Percentiles rank a stretch among this genome's conserved stretches.
Conservation (phyloP, 805 yeast genomes). For the Cyberlindnera petersonii region DNA sequence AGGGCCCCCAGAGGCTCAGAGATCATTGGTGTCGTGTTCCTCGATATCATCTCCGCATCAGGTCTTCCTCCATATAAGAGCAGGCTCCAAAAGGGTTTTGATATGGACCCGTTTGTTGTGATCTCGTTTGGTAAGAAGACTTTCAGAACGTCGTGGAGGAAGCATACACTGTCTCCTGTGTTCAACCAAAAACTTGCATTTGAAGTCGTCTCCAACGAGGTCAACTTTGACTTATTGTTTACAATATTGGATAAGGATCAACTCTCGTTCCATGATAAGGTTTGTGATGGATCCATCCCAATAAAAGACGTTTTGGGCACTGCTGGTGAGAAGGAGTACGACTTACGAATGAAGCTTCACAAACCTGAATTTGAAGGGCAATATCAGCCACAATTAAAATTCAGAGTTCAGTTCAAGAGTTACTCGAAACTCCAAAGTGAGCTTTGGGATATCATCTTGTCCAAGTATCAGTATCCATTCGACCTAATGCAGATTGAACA, state of each 20-base stretch:
- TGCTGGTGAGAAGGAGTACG: conserved; percentile 22
- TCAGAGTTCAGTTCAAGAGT: conserved; percentile 63
- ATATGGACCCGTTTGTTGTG: conserved; percentile 96
- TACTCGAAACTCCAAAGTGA: conserved; percentile 60
- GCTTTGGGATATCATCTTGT: conserved; percentile 64
- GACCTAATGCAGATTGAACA: conserved; percentile 56
- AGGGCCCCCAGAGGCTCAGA: not conserved
- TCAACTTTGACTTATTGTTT: conserved; percentile 60
- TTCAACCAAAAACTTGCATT: conserved; percentile 79
- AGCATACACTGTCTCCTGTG: conserved; percentile 78
- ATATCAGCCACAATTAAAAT: conserved; percentile 50
- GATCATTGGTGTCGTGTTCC: conserved; percentile 60
- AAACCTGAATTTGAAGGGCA: conserved; percentile 15
- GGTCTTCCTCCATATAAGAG: conserved; percentile 77
- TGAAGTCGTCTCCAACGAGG: conserved; percentile 67
- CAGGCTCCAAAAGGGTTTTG: conserved; percentile 61
- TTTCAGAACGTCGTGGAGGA: conserved; percentile 77
- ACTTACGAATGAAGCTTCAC: conserved; percentile 35
- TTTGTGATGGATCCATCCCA: conserved; percentile 62
- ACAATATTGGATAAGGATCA: conserved; percentile 81
- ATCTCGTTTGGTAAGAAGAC: conserved; percentile 86
- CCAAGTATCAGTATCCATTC: conserved; percentile 43
- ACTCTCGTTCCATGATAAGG: conserved; percentile 76
- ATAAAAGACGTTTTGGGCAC: conserved; percentile 41
- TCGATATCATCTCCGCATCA: conserved; percentile 70